These are phyloP conservation scores for Helminthosporium solani DNA, from an alignment of 2,329 filamentous ascomycete genomes.

Conservation along the genomic window DNA sequence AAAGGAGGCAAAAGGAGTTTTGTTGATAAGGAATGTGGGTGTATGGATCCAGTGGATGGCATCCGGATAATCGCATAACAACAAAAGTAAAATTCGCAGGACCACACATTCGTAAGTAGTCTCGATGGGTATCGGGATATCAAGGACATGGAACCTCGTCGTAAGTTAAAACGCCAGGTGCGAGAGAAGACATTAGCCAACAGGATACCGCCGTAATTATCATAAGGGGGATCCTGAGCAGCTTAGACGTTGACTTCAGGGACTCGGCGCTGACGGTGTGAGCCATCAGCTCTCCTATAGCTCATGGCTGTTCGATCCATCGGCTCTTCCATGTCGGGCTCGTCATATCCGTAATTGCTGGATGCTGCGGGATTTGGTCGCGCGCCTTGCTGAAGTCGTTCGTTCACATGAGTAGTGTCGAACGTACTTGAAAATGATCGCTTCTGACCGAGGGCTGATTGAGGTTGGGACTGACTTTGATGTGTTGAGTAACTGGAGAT, in stretches of 20 bases:
- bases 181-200: constrained; percentile 14
- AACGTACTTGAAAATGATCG: constrained; percentile 51
- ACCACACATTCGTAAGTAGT: constrained; percentile 10
- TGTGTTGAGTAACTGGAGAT: constrained; percentile 29
- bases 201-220: constrained; percentile 11
- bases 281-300: constrained; percentile 51
- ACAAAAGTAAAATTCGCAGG: constrained; percentile 4
- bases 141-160: constrained; percentile 12
- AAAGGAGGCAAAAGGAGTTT: not conserved
- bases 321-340: constrained; percentile 44
- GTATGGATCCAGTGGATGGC: not conserved
- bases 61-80: not conserved
- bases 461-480: constrained; percentile 26
- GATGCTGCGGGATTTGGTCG: constrained; percentile 40
- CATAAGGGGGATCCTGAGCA: constrained; percentile 3
- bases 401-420: constrained; percentile 45
- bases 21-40: constrained; percentile 10
- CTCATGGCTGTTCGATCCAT: constrained; percentile 45
- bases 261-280: constrained; percentile 40
- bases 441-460: constrained; percentile 42
- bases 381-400: constrained; percentile 48
- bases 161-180: constrained; percentile 12
- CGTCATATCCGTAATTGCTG: constrained; percentile 26
- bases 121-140: constrained; percentile 15
- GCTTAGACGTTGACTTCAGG: constrained; percentile 35